Base-by-base conservation (phyloP, 345 rosid genomes). In the Dimocarpus longan region DNA sequence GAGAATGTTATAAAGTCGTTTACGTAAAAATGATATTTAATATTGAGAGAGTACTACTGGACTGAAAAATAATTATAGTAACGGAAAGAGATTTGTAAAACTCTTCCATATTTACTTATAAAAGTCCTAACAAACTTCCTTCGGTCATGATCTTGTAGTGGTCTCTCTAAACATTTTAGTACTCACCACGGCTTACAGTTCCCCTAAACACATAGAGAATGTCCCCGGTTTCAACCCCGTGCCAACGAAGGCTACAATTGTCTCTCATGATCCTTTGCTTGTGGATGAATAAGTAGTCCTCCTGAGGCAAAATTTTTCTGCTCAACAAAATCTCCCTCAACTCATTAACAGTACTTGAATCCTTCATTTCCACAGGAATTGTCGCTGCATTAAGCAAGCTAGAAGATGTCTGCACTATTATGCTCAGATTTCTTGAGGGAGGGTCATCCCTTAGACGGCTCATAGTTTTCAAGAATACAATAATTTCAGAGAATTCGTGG, bases 241-340 rank as follows among this genome's bases (percentile, higher is more conserved):
- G 97, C 97, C 97, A 93, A 28, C 87, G 80, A 32, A 92, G 90
- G 83, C 92, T 91, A 79, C 96, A 92, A 60, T 74, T 75, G 12
- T 89, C 91, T 21, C 91, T 82, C 97, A 94, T 93, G 67, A 93
- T 90, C 86, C 97, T 76, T 78, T 91, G 98, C 81, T 89, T 94
- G 80, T 94, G 97, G 28, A 96, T 90, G 78, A 92, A 94, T 80
- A 94, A 80, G 66, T 94, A 96, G 63, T 93, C 95, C 37, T 93
- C 97, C 52, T 28, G 76, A 1, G 97, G 97, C 62, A 94, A 84
- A 57, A 83, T 85, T 74, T 88, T 85, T 26, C 80, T 66, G 72
- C 78, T 80, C 86, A 90, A 73, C 48, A 96, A 79, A 72, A 81
- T 70, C 71, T 86, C 82, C 82, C 82, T 88, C 88, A 91, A 43